Evolutionary conservation across 2,329 filamentous ascomycete genomes (phyloP).

Genomic region (Fusarium decemcellulare): DNA sequence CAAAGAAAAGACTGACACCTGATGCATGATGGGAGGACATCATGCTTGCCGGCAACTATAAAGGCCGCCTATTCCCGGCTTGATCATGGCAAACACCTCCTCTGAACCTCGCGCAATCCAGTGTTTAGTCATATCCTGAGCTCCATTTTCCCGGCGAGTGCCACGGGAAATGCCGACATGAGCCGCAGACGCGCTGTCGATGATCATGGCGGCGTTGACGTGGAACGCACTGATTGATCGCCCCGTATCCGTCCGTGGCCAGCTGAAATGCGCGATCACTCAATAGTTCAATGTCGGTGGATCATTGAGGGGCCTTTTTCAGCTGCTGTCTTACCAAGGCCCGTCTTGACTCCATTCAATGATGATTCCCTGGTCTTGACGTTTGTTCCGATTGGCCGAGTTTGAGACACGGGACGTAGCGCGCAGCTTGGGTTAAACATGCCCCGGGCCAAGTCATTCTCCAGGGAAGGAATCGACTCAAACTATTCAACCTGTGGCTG

Average conservation of each 20-base stretch:
- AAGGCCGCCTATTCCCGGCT: no score
- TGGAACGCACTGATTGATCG: constrained; percentile 4
- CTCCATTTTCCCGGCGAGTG: no score
- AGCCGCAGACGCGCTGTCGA: background rate
- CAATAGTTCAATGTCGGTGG: background rate
- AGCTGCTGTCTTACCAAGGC: background rate
- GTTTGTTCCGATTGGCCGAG: background rate
- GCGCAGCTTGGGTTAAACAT: constrained; percentile 2
- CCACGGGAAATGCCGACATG: no score
- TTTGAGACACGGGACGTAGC: constrained; percentile 25
- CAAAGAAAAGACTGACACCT: no score
- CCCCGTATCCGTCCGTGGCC: background rate
- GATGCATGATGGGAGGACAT: no score
- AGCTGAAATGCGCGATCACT: background rate
- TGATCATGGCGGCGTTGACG: background rate
- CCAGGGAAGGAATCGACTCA: background rate
- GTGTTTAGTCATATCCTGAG: no score
- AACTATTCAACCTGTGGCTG: background rate
- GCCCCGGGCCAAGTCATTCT: background rate
- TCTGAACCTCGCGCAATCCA: no score
- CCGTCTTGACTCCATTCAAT: background rate
- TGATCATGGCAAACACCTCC: no score
- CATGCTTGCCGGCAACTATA: no score
- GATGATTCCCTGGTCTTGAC: background rate
- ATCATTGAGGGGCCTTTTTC: background rate